Evolutionary conservation across 441 rosid species (phyloP).

Genomic region (Gossypium trilobum): DNA sequence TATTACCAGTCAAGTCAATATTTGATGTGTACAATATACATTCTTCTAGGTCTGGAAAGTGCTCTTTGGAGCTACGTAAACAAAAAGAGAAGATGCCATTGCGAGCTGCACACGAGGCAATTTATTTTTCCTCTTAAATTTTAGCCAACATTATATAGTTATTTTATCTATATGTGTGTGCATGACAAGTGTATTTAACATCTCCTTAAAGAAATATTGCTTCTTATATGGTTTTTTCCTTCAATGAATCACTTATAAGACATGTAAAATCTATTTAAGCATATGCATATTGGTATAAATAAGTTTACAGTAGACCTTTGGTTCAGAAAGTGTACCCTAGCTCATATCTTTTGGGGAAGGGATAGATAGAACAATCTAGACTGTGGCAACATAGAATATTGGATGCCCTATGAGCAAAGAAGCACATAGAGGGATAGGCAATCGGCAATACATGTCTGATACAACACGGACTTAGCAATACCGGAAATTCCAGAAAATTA

Average conservation of each 20-base stretch:
- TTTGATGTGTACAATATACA: background rate
- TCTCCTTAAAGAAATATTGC: background rate
- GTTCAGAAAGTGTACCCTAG: conserved; percentile 10
- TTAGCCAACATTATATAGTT: background rate
- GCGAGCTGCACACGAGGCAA: conserved; percentile 33
- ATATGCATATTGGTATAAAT: too few relatives aligned
- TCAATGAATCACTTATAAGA: background rate
- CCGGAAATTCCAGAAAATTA: background rate
- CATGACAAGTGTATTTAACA: background rate
- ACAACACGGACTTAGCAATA: background rate
- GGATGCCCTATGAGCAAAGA: background rate
- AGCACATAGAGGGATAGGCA: background rate
- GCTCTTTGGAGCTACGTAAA: conserved; percentile 68
- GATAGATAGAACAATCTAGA: background rate
- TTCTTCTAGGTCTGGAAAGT: conserved; percentile 59
- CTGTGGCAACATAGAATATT: background rate
- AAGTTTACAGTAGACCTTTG: background rate
- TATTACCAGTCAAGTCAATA: conserved; percentile 2
- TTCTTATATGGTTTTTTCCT: background rate
- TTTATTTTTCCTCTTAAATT: background rate
- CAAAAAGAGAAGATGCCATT: background rate
- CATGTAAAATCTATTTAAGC: background rate
- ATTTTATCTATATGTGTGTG: background rate
- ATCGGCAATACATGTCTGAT: background rate
- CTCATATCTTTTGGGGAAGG: conserved; percentile 3